Conservation (phyloP, 306 rosid species). For the Rosa chinensis region DNA sequence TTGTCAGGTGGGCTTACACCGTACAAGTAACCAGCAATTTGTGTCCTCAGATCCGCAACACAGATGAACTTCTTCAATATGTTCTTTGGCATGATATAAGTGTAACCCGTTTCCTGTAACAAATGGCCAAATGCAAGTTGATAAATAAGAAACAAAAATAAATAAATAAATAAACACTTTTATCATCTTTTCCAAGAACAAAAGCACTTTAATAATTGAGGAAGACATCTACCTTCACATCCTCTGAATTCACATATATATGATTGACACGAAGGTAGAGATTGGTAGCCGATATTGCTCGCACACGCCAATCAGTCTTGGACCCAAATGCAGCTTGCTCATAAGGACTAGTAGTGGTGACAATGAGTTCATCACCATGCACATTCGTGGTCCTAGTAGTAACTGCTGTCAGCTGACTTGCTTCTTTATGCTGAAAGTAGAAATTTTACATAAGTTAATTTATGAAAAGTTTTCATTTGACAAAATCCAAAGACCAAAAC, state of each 20-base stretch:
- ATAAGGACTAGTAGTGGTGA: slow-evolving; percentile 95
- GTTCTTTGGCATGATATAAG: slow-evolving; percentile 98
- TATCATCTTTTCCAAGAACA: neutral
- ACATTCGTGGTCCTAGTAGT: slow-evolving; percentile 92
- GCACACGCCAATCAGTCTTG: slow-evolving; percentile 99
- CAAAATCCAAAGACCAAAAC: neutral
- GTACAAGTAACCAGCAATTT: slow-evolving; percentile 90
- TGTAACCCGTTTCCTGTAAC: slow-evolving; percentile 98
- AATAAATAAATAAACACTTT: no score
- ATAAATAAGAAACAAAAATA: neutral
- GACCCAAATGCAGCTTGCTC: slow-evolving; percentile 94
- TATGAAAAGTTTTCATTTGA: neutral
- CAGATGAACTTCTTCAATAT: slow-evolving; percentile 94
- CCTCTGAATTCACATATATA: slow-evolving; percentile 95
- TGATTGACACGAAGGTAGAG: slow-evolving; percentile 97
- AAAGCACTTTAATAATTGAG: neutral
- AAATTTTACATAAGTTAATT: slow-evolving; percentile 9
- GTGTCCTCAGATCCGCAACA: slow-evolving; percentile 96
- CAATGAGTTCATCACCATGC: slow-evolving; percentile 94
- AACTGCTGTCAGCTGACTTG: slow-evolving; percentile 91
- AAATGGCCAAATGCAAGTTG: slow-evolving; percentile 19
- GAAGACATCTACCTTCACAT: slow-evolving; percentile 64
- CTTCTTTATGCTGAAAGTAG: slow-evolving; percentile 69
- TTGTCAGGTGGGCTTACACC: slow-evolving; percentile 98
- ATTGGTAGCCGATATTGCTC: slow-evolving; percentile 98